phyloP scores from a whole-genome alignment of 129 eudicot species.

The Mikania micrantha region DNA sequence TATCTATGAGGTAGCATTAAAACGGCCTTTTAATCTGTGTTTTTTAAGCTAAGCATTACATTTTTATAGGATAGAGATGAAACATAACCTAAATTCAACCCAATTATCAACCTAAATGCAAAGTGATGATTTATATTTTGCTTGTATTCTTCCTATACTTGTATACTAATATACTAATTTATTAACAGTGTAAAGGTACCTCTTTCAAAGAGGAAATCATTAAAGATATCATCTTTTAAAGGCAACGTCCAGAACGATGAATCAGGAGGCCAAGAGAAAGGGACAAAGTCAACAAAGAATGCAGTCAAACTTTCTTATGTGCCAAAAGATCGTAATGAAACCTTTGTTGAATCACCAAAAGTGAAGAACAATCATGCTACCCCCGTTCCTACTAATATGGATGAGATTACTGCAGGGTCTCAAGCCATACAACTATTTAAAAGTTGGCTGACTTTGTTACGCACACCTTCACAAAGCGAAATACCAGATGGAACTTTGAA shows the following conservation, averaged over 20 bases:
- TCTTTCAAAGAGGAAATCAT: constrained; percentile 36
- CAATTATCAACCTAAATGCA: background rate
- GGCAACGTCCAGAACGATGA: constrained; percentile 54
- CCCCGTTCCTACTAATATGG: constrained; percentile 22
- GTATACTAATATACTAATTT: constrained; percentile 1
- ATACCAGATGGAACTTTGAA: constrained; percentile 34
- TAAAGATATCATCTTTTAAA: constrained; percentile 62
- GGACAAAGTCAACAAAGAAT: constrained; percentile 46
- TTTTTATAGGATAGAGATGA: background rate
- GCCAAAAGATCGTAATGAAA: constrained; percentile 62
- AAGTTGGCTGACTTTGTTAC: constrained; percentile 75
- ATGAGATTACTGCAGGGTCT: constrained; percentile 39
- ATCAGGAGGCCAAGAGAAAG: constrained; percentile 46
- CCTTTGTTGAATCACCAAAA: constrained; percentile 42
- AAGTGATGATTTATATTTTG: background rate
- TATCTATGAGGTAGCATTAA: background rate
- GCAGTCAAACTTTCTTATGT: constrained; percentile 48
- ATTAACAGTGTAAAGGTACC: constrained; percentile 53
- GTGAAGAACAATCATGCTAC: constrained; percentile 37
- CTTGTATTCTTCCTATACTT: background rate
- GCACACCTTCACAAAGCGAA: constrained; percentile 39
- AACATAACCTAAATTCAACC: background rate
- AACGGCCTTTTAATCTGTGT: background rate
- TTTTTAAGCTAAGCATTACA: background rate
- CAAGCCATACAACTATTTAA: constrained; percentile 65